Base-by-base conservation (phyloP, 306 rosid species). In the Prunus kanzakura region DNA sequence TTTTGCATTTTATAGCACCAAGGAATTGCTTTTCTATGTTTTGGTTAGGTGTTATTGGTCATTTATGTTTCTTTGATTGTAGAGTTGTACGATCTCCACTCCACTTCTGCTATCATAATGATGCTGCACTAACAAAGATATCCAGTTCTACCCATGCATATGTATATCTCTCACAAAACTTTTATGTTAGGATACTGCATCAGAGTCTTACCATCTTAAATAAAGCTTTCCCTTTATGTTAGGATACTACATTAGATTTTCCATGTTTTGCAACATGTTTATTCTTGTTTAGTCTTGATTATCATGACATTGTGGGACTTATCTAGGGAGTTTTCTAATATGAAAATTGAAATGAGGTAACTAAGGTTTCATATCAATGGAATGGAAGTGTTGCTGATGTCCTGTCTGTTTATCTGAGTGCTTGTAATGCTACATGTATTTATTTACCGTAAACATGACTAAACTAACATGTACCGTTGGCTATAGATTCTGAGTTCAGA, bases 401-500 rank as follows among this genome's bases (percentile, higher is more conserved):
- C 45, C 19, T 46, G 43, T 29, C 9, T 71, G 55, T 58, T 73
- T 38, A 16, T 72, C 38, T 14, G 51, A 7, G 25, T 35, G 43
- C 23, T 32, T 64, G 50, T 6, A 10, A 22, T 20, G 14, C 12
- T 71, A 4, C 62, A 2, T 72, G 67, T 41, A 16, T 46, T 38
- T 55, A 6, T 27, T 35, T 55, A 2, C 47, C 12, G 67, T 72
- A 35, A 23, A 29, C 57, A 4, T 57, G 38, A 67, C 41, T 43
- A 4, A 72, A 52, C 43, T 57, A 58, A 57, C 1, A 2, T 9
- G 29, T 60, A 3, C 11, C 27, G 19, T 19, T 52, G 62, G 23
- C 10, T 69, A 22, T 67, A 91, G 99, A 96, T 86, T 89, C 93
- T 22, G 98, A 89, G 82, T 91, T 96, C 80, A 84, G 88, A 88